phyloP scores from a whole-genome alignment of 75 land plant species.

The Selaginella moellendorffii region DNA sequence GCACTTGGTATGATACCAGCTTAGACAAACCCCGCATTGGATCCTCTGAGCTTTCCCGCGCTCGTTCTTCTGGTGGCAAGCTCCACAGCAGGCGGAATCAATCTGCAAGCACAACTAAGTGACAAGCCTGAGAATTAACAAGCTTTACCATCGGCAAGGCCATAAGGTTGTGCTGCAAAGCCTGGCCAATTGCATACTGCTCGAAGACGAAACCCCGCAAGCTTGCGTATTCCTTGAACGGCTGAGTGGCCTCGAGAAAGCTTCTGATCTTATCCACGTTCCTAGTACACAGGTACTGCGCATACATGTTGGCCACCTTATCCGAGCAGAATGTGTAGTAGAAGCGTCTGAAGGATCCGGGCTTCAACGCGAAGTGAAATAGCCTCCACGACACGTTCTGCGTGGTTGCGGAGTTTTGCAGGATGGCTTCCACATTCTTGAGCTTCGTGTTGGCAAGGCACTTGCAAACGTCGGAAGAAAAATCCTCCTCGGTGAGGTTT shows the following conservation, averaged over 20 bases:
- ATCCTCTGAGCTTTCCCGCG: not conserved
- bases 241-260: not conserved
- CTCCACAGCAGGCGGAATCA: not conserved
- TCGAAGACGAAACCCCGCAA: not conserved
- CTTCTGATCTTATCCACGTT: not conserved
- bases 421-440: not conserved
- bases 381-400: too few relatives aligned
- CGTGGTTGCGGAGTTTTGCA: not conserved
- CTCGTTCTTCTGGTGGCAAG: not conserved
- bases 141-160: not conserved
- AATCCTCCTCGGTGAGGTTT: not conserved
- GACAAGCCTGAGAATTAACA: not conserved
- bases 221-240: not conserved
- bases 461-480: not conserved
- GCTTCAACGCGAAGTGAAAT: not conserved
- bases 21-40: not conserved
- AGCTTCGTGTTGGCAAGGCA: not conserved
- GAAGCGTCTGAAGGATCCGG: not conserved
- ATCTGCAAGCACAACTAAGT: not conserved
- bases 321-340: not conserved
- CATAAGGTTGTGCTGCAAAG: not conserved
- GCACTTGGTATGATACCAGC: not conserved
- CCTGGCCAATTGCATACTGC: not conserved
- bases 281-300: not conserved
- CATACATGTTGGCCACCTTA: not conserved